Base-by-base conservation (phyloP, 345 rosid genomes). In the Linum trigynum region DNA sequence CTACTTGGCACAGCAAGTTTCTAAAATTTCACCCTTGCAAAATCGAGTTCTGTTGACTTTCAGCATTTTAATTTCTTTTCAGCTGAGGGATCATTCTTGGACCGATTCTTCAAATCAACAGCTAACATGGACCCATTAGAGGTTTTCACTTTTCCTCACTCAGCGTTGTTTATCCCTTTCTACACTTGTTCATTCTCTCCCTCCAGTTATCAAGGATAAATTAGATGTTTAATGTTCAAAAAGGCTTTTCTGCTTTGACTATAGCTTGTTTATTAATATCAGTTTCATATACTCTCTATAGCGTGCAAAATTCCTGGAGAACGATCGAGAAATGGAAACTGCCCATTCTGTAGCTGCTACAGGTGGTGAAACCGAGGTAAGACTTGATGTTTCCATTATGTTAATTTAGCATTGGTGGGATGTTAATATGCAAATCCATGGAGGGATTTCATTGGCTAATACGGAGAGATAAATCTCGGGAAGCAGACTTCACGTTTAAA, bases 261-360 rank as follows among this genome's bases (percentile, higher is more conserved):
- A 43, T 23, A 32, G 62, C 16, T 38, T 38, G 12, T 16, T 5
- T 38, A 48, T 5, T 36, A 5, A 16, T 51, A 11, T 58, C 0
- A 58, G 48, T 62, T 73, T 17, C 60, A 48, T 70, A 14, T 72
- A 45, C 65, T 63, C 17, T 58, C 51, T 55, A 60, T 43, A 92
- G 98, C 90, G 97, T 36, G 98, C 89, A 38, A 68, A 15, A 69
- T 88, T 79, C 76, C 97, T 90, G 57, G 96, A 88, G 83, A 83
- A 83, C 58, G 87, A 90, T 55, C 75, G 73, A 62, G 90, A 92
- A 72, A 81, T 92, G 85, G 98, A 89, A 82, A 86, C 74, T 67
- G 96, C 96, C 58, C 98, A 92, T 69, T 83, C 91, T 48, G 85
- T 86, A 69, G 98, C 97, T 51, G 98, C 90, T 59, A 67, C 81